phyloP scores from a whole-genome alignment of 306 rosid genomes.

The Cucumis cinereus region DNA sequence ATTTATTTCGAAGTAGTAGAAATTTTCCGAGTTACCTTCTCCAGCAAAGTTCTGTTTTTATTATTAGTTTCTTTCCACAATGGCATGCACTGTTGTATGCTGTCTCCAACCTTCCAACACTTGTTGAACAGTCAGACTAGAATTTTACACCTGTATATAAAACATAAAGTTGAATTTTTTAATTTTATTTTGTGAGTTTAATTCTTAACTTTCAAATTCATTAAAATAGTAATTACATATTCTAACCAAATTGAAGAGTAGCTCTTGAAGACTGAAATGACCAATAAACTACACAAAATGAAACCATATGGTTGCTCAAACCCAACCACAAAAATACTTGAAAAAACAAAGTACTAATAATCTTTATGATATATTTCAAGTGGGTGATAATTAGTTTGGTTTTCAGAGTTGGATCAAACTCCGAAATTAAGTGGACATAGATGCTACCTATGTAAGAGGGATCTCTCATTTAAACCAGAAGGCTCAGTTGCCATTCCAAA shows the following conservation, averaged over 20 bases:
- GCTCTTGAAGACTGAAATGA: neutral
- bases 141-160: neutral
- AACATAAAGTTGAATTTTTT: neutral
- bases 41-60: neutral
- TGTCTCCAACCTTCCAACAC: neutral
- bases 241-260: neutral
- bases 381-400: neutral
- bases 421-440: conserved; percentile 24
- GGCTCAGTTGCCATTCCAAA: conserved; percentile 27
- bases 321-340: neutral
- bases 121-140: neutral
- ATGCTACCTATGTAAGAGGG: conserved; percentile 51
- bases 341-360: too few relatives aligned
- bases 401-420: conserved; percentile 13
- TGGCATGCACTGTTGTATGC: neutral
- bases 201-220: neutral
- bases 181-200: neutral
- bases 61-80: neutral
- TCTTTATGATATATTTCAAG: neutral
- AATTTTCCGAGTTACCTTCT: neutral
- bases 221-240: neutral
- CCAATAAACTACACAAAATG: neutral
- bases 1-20: too few relatives aligned
- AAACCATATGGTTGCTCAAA: neutral
- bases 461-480: conserved; percentile 38